A percentile compares a stretch with the other conserved stretches of the same genome.
Evolutionary conservation across 2,329 filamentous ascomycete species (phyloP).

Genomic region (Trichoderma asperellum): DNA sequence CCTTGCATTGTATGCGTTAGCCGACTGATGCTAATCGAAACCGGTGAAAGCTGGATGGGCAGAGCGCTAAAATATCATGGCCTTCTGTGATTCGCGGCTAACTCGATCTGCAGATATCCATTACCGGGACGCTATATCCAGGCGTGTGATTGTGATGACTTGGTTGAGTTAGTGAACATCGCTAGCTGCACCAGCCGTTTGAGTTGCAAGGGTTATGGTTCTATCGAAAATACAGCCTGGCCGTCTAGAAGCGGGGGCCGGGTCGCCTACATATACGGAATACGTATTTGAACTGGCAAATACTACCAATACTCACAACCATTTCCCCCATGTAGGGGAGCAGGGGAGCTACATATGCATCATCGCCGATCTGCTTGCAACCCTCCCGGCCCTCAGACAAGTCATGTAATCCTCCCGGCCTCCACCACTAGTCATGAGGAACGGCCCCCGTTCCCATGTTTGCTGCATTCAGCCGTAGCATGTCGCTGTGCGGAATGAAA

Average conservation of each 20-base stretch:
- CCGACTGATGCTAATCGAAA: constrained; percentile 10
- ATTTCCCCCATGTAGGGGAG: background rate
- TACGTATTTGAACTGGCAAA: background rate
- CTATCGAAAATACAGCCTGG: background rate
- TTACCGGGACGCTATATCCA: constrained; percentile 2
- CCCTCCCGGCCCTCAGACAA: background rate
- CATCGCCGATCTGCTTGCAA: constrained; percentile 10
- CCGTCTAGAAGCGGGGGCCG: background rate
- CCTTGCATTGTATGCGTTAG: constrained; percentile 24
- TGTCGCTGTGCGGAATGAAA: background rate
- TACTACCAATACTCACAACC: background rate
- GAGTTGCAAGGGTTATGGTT: constrained; percentile 8
- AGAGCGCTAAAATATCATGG: constrained; percentile 1
- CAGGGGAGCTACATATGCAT: background rate
- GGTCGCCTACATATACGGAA: background rate
- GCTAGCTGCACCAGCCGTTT: background rate
- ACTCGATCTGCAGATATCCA: constrained; percentile 18
- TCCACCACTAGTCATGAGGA: constrained; percentile 6
- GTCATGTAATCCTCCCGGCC: background rate
- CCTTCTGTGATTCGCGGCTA: constrained; percentile 22
- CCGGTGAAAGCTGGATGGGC: constrained; percentile 11
- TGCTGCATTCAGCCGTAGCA: background rate
- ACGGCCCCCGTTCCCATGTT: background rate
- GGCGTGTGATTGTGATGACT: background rate
- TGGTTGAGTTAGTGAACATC: constrained; percentile 6